Evolutionary conservation across 352 stramenopile species (phyloP).

Genomic region (Phytopythium vexans): DNA sequence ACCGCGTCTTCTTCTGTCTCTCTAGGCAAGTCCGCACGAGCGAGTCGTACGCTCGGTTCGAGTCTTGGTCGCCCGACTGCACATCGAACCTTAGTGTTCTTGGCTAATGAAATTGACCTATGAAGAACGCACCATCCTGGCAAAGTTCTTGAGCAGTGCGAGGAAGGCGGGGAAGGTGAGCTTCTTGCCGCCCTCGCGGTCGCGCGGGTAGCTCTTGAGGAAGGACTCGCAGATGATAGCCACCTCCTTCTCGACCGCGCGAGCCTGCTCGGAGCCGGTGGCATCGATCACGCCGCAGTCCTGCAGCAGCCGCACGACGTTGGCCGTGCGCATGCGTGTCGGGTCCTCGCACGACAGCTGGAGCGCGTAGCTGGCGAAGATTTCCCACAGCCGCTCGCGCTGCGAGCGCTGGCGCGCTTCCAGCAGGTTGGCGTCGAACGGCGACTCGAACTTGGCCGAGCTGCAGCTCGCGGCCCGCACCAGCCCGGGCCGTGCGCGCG

Average conservation of each 20-base stretch:
- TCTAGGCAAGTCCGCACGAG: slow-evolving; percentile 66
- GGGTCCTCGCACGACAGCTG: slow-evolving; percentile 78
- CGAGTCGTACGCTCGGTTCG: slow-evolving; percentile 52
- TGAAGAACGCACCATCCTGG: slow-evolving; percentile 45
- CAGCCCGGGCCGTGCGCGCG: not conserved
- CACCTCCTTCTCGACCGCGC: slow-evolving; percentile 72
- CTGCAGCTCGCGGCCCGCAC: slow-evolving; percentile 3
- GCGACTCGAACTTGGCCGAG: slow-evolving; percentile 41
- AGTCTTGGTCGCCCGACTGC: slow-evolving; percentile 52
- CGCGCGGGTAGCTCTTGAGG: slow-evolving; percentile 50
- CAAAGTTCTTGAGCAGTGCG: slow-evolving; percentile 62
- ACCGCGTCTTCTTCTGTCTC: slow-evolving; percentile 59
- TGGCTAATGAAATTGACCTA: not conserved
- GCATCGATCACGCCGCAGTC: slow-evolving; percentile 70
- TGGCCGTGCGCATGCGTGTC: slow-evolving; percentile 61
- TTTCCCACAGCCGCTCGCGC: slow-evolving; percentile 75
- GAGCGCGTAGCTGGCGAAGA: slow-evolving; percentile 73
- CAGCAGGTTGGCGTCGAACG: slow-evolving; percentile 61
- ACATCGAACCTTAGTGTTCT: not conserved
- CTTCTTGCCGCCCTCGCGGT: slow-evolving; percentile 60
- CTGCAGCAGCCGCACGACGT: slow-evolving; percentile 72
- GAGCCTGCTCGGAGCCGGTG: slow-evolving; percentile 44
- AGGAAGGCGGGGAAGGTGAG: slow-evolving; percentile 73
- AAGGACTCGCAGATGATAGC: slow-evolving; percentile 74
- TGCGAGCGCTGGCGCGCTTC: slow-evolving; percentile 48